Evolutionary conservation across 2,329 filamentous ascomycete species (phyloP).

Genomic region (Xylariaceae sp.): DNA sequence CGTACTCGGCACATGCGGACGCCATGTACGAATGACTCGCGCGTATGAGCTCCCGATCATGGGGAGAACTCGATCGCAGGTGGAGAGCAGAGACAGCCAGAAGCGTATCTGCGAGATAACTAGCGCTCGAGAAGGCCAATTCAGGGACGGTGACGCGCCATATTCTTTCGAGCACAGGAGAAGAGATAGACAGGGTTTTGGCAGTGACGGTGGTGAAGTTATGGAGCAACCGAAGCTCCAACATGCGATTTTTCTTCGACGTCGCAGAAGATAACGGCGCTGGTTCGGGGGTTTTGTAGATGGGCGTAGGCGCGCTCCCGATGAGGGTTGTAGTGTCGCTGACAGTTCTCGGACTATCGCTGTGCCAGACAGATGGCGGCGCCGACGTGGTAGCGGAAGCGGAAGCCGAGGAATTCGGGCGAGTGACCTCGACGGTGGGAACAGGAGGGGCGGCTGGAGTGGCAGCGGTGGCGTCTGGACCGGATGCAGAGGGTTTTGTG

Average conservation of each 20-base stretch:
- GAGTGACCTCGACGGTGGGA: slow-evolving; percentile 30
- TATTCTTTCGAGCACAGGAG: slow-evolving; percentile 47
- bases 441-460: neutral
- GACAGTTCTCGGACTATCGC: slow-evolving; percentile 26
- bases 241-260: slow-evolving; percentile 40
- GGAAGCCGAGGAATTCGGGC: slow-evolving; percentile 25
- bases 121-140: slow-evolving; percentile 54
- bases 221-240: slow-evolving; percentile 60
- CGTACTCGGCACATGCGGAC: slow-evolving; percentile 57
- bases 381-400: slow-evolving; percentile 24
- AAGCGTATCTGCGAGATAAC: slow-evolving; percentile 58
- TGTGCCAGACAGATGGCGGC: slow-evolving; percentile 23
- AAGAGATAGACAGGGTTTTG: slow-evolving; percentile 53
- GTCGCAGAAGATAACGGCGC: slow-evolving; percentile 35
- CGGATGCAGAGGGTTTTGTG: neutral
- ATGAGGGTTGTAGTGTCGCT: slow-evolving; percentile 25
- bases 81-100: slow-evolving; percentile 61
- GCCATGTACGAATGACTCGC: slow-evolving; percentile 62
- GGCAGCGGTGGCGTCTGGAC: neutral
- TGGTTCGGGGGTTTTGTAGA: slow-evolving; percentile 34
- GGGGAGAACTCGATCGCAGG: slow-evolving; percentile 49
- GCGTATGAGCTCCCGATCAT: slow-evolving; percentile 55
- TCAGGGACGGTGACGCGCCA: slow-evolving; percentile 57
- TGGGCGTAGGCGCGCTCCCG: slow-evolving; percentile 32
- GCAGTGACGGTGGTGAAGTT: slow-evolving; percentile 58